These are phyloP conservation scores for Apiospora aurea DNA, from an alignment of 2,329 filamentous ascomycete species.

Conservation along the genomic window DNA sequence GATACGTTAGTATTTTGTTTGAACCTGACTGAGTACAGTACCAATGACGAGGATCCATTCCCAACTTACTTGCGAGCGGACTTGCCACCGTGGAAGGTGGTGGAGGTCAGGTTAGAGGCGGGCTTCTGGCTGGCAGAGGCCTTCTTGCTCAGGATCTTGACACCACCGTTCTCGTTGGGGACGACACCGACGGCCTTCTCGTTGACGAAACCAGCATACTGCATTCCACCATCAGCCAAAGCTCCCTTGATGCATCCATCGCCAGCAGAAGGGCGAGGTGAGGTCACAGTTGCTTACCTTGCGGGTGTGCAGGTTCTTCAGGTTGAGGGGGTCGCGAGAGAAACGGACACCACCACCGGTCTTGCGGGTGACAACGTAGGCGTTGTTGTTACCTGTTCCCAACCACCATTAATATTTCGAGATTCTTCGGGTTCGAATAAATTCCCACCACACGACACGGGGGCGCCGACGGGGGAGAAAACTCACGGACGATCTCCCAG, in stretches of 20 bases:
- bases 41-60: not conserved
- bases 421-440: constrained; percentile 1
- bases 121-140: constrained; percentile 75
- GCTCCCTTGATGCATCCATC: constrained; percentile 10
- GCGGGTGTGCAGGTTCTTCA: constrained; percentile 88
- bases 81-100: constrained; percentile 75
- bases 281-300: constrained; percentile 66
- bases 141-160: constrained; percentile 89
- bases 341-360: constrained; percentile 82
- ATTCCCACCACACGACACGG: not conserved
- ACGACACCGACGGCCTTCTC: constrained; percentile 89
- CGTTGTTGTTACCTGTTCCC: constrained; percentile 78
- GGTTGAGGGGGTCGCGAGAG: constrained; percentile 93
- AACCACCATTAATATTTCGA: constrained; percentile 11
- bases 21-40: not conserved
- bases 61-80: constrained; percentile 78
- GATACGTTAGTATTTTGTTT: constrained; percentile 19
- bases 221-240: constrained; percentile 45
- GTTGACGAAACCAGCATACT: constrained; percentile 94
- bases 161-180: constrained; percentile 77
- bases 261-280: not conserved
- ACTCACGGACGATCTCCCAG: constrained; percentile 96
- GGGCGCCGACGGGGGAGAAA: constrained; percentile 22
- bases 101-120: constrained; percentile 67
- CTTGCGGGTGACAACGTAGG: constrained; percentile 91